Percentiles rank a stretch among this genome's conserved stretches.
These are phyloP conservation scores for Chrysosporium queenslandicum DNA, from an alignment of 2,329 filamentous ascomycete genomes.

Conservation along the genomic window DNA sequence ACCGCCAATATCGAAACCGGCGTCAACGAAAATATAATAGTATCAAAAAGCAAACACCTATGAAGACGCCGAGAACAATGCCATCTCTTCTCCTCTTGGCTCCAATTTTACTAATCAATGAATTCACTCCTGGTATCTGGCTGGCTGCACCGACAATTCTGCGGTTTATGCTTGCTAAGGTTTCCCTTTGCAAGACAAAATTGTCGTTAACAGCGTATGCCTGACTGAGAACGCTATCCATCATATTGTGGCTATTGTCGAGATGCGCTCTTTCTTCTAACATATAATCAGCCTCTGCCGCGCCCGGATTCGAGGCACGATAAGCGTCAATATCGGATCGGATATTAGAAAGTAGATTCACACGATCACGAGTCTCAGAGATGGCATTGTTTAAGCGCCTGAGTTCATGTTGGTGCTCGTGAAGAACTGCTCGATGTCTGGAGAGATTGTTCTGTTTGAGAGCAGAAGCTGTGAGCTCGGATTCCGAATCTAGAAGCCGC, in stretches of 20 bases:
- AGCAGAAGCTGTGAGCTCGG: slow-evolving; percentile 73
- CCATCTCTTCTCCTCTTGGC: slow-evolving; percentile 91
- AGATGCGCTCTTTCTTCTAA: slow-evolving; percentile 75
- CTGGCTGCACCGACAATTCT: slow-evolving; percentile 82
- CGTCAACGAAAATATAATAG: slow-evolving; percentile 64
- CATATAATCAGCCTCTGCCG: slow-evolving; percentile 93
- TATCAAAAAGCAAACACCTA: slow-evolving; percentile 82
- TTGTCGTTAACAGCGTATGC: slow-evolving; percentile 94
- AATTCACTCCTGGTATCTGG: slow-evolving; percentile 87
- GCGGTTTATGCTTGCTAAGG: slow-evolving; percentile 75
- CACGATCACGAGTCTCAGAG: slow-evolving; percentile 67
- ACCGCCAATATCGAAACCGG: not conserved
- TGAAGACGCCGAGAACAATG: slow-evolving; percentile 82
- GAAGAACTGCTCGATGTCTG: slow-evolving; percentile 80
- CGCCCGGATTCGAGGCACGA: slow-evolving; percentile 67
- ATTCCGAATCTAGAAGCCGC: slow-evolving; percentile 87
- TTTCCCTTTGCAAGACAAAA: slow-evolving; percentile 80
- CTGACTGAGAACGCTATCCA: slow-evolving; percentile 83
- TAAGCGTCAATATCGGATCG: slow-evolving; percentile 87
- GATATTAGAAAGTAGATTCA: slow-evolving; percentile 82
- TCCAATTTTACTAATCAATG: slow-evolving; percentile 82
- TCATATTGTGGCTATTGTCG: slow-evolving; percentile 80
- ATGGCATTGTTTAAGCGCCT: slow-evolving; percentile 63
- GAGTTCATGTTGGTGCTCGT: slow-evolving; percentile 77
- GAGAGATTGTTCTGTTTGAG: slow-evolving; percentile 95